These are phyloP conservation scores for Mytilinidion resinicola DNA, from an alignment of 495 filamentous ascomycete species.

Conservation along the genomic window DNA sequence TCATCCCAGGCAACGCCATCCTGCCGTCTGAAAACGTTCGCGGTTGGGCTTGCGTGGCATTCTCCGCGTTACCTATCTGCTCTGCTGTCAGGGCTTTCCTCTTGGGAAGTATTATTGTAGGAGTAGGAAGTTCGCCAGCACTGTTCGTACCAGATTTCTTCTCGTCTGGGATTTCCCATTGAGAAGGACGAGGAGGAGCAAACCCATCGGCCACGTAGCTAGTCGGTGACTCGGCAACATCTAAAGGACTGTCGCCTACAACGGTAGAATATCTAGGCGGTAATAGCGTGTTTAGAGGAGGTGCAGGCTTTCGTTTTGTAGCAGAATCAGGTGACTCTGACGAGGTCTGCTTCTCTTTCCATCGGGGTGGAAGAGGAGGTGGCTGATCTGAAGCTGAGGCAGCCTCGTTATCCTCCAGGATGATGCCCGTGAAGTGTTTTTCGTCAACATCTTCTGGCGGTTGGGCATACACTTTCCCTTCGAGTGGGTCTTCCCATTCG, in stretches of 20 bases:
- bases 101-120: slow-evolving; percentile 34
- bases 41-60: slow-evolving; percentile 10
- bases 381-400: slow-evolving; percentile 17
- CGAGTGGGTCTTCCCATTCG: slow-evolving; percentile 40
- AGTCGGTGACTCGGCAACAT: slow-evolving; percentile 30
- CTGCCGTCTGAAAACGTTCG: slow-evolving; percentile 12
- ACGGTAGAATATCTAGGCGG: slow-evolving; percentile 35
- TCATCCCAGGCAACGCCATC: slow-evolving; percentile 21
- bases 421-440: slow-evolving; percentile 29
- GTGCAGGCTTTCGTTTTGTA: slow-evolving; percentile 33
- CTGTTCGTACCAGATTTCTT: slow-evolving; percentile 23
- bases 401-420: slow-evolving; percentile 32
- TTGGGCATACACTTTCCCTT: slow-evolving; percentile 17
- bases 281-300: slow-evolving; percentile 17
- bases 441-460: slow-evolving; percentile 10
- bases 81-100: slow-evolving; percentile 37
- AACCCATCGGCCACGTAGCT: slow-evolving; percentile 35
- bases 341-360: slow-evolving; percentile 9
- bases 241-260: slow-evolving; percentile 10
- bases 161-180: slow-evolving; percentile 14
- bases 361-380: slow-evolving; percentile 33
- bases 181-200: slow-evolving; percentile 13
- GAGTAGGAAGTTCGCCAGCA: slow-evolving; percentile 21
- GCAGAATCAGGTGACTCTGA: slow-evolving; percentile 10
- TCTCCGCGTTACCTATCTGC: slow-evolving; percentile 28